Evolutionary conservation across 2,329 filamentous ascomycete genomes (phyloP).

Genomic region (Chalara sp.): DNA sequence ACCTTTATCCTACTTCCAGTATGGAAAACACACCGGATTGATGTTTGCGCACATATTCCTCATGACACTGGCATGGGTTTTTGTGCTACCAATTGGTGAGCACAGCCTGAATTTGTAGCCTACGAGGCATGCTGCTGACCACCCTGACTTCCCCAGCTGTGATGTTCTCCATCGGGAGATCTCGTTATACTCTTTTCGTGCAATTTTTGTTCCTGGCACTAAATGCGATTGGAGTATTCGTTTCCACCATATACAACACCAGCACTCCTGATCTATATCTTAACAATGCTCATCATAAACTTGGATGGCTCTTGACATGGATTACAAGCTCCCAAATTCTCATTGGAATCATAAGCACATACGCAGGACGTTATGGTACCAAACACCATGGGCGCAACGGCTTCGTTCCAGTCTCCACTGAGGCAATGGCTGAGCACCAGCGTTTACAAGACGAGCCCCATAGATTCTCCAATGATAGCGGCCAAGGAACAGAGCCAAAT

Average conservation of each 20-base stretch:
- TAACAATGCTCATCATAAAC: conserved; percentile 80
- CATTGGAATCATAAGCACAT: conserved; percentile 34
- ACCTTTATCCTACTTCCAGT: conserved; percentile 33
- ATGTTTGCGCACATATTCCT: conserved; percentile 55
- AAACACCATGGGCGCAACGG: conserved; percentile 38
- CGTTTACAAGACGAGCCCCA: conserved; percentile 37
- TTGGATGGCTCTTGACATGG: conserved; percentile 79
- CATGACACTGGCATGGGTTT: conserved; percentile 63
- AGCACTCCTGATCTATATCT: conserved; percentile 81
- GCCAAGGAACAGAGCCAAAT: conserved; percentile 63
- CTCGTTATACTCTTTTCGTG: conserved; percentile 60
- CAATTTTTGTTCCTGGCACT: conserved; percentile 62
- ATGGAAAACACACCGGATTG: conserved; percentile 30
- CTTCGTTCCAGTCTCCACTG: conserved; percentile 57
- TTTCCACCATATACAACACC: conserved; percentile 68
- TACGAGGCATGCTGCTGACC: not conserved
- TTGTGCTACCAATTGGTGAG: conserved; percentile 63
- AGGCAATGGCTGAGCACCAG: conserved; percentile 46
- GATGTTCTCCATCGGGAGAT: conserved; percentile 78
- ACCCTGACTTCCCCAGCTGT: conserved; percentile 35
- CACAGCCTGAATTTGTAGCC: conserved; percentile 4
- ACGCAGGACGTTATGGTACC: conserved; percentile 21
- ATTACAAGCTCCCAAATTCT: conserved; percentile 63
- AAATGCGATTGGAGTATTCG: conserved; percentile 58
- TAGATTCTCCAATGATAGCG: conserved; percentile 64